Conservation (phyloP, 2,329 filamentous ascomycete species). For the Thermoascus crustaceus region DNA sequence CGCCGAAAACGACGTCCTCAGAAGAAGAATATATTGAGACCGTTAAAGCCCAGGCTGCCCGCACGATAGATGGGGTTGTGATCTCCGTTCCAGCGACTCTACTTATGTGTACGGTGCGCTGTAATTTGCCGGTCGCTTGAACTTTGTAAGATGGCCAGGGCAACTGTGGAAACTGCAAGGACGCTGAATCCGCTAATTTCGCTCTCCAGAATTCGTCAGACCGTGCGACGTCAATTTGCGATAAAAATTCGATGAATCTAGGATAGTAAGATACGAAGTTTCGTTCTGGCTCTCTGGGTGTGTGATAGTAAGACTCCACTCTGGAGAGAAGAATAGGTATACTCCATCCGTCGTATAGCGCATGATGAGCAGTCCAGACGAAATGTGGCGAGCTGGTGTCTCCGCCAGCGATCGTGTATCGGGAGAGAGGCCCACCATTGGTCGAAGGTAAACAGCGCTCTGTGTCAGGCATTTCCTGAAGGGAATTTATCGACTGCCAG, state of each 20-base stretch:
- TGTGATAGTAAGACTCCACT: constrained; percentile 9
- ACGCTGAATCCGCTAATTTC: constrained; percentile 8
- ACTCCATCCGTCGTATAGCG: constrained; percentile 35
- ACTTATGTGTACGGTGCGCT: constrained; percentile 4
- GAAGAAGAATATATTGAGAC: constrained; percentile 29
- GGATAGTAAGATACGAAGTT: constrained; percentile 2
- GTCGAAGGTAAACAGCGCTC: constrained; percentile 5
- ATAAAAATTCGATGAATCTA: constrained; percentile 8
- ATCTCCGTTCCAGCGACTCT: constrained; percentile 6
- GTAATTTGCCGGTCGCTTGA: constrained; percentile 6
- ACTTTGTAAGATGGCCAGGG: constrained; percentile 7
- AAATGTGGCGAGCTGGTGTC: constrained; percentile 16
- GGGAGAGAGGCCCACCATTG: constrained; percentile 9
- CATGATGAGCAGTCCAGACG: constrained; percentile 36
- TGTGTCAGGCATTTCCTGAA: constrained; percentile 7
- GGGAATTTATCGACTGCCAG: constrained; percentile 11
- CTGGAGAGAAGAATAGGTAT: constrained; percentile 14
- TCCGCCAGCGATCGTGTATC: constrained; percentile 7
- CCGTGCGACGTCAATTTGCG: constrained; percentile 11
- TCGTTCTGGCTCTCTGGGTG: not conserved
- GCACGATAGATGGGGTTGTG: constrained; percentile 26
- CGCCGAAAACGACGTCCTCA: constrained; percentile 36
- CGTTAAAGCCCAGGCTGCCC: constrained; percentile 35
- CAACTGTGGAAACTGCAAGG: constrained; percentile 8
- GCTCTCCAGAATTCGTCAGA: constrained; percentile 16